phyloP scores from a whole-genome alignment of 225 moss, liverwort and hornwort genomes.

The Asterella californica region DNA sequence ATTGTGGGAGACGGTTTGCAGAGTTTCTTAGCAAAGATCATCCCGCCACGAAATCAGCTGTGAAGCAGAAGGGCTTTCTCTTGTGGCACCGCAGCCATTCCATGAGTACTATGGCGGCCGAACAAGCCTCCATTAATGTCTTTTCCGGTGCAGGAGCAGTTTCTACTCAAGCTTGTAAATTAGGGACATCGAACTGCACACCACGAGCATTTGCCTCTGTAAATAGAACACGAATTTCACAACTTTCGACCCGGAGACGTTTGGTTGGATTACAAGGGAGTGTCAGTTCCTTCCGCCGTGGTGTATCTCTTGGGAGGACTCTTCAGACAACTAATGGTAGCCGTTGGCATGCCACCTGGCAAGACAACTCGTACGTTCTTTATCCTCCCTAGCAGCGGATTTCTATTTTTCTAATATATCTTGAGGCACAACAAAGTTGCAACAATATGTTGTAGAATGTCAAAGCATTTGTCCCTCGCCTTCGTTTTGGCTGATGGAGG shows the following conservation, averaged over 20 bases:
- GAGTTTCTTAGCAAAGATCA: background rate
- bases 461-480: background rate
- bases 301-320: slow-evolving; percentile 14
- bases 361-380: slow-evolving; percentile 39
- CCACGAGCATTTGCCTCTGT: background rate
- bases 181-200: background rate
- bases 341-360: slow-evolving; percentile 41
- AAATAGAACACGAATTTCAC: slow-evolving; percentile 5
- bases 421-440: background rate
- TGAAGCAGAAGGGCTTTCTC: background rate
- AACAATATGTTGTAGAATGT: background rate
- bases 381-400: background rate
- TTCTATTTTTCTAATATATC: too few species aligned
- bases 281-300: slow-evolving; percentile 23
- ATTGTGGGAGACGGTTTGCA: background rate
- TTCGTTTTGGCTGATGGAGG: background rate
- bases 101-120: background rate
- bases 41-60: background rate
- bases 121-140: slow-evolving; percentile 18
- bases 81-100: background rate
- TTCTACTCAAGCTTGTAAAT: background rate
- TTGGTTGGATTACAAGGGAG: slow-evolving; percentile 17
- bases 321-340: slow-evolving; percentile 37
- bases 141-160: slow-evolving; percentile 1
- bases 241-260: background rate